Percentiles rank a stretch among this genome's conserved stretches.
phyloP scores from a whole-genome alignment of 371 early-diverging fungal genomes.

The Mortierella sp. region DNA sequence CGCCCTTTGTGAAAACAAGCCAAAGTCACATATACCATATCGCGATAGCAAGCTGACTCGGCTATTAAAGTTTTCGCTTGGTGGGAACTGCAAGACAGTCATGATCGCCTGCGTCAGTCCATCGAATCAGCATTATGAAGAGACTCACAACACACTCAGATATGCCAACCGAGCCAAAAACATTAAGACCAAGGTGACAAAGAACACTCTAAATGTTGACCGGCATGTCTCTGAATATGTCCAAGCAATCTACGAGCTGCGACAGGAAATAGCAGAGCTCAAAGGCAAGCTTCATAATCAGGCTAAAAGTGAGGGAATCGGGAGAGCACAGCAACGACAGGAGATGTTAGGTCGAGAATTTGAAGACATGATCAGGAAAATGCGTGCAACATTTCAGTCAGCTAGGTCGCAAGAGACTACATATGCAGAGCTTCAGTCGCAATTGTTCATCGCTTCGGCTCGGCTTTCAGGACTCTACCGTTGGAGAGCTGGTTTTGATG shows the following conservation, averaged over 20 bases:
- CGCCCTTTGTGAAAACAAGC: constrained; percentile 79
- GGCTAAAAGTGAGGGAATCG: constrained; percentile 19
- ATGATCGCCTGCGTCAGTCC: constrained; percentile 92
- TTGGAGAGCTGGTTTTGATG: constrained; percentile 44
- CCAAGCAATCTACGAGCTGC: constrained; percentile 67
- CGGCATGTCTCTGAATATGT: constrained; percentile 73
- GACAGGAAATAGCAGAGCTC: constrained; percentile 64
- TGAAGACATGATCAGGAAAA: constrained; percentile 39
- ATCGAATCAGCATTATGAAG: constrained; percentile 77
- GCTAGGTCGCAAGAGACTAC: constrained; percentile 38
- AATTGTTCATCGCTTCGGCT: constrained; percentile 27
- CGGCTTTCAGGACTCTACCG: constrained; percentile 32
- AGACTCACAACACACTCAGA: constrained; percentile 90
- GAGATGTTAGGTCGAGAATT: constrained; percentile 21
- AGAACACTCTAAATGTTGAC: constrained; percentile 67
- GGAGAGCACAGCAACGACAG: constrained; percentile 28
- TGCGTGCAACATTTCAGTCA: constrained; percentile 40
- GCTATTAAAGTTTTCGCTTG: constrained; percentile 86
- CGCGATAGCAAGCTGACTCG: constrained; percentile 92
- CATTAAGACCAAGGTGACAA: constrained; percentile 75
- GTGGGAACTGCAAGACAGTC: constrained; percentile 86
- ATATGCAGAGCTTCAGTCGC: constrained; percentile 50
- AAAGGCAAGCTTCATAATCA: constrained; percentile 55
- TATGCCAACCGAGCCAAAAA: constrained; percentile 89
- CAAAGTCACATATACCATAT: constrained; percentile 80